Evolutionary conservation across 208 protist genomes (phyloP).

Genomic region (Polymyxa betae): DNA sequence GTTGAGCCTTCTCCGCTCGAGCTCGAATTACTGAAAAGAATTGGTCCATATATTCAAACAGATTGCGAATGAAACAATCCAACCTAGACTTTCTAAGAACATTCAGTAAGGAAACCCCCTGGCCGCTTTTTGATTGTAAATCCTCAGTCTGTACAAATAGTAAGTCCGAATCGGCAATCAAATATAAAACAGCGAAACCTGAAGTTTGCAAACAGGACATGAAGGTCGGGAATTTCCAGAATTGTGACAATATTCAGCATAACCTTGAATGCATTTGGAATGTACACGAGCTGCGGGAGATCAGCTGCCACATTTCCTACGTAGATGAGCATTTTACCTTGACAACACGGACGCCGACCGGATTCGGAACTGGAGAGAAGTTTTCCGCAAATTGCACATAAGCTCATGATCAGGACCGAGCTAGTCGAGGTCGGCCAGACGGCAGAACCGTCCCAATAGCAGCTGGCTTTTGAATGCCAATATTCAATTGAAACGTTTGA

Average conservation of each 20-base stretch:
- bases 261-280: constrained; percentile 15
- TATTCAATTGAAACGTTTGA: too few species aligned
- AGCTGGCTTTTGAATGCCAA: too few species aligned
- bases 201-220: constrained; percentile 11
- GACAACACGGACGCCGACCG: too few species aligned
- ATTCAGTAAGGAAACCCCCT: neutral
- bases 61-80: neutral
- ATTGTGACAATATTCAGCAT: neutral
- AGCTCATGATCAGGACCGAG: too few species aligned
- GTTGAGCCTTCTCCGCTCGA: neutral
- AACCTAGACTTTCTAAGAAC: neutral
- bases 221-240: neutral
- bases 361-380: too few species aligned
- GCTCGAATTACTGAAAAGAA: neutral
- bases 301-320: too few species aligned
- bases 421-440: too few species aligned
- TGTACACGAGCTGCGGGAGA: neutral
- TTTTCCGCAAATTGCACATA: too few species aligned
- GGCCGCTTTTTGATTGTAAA: neutral
- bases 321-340: too few species aligned
- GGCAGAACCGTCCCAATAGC: too few species aligned
- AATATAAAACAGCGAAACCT: neutral
- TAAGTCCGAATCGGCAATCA: neutral
- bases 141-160: constrained; percentile 3
- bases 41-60: neutral